These are phyloP conservation scores for Pythium graminicola DNA, from an alignment of 352 stramenopile species.

Conservation along the genomic window DNA sequence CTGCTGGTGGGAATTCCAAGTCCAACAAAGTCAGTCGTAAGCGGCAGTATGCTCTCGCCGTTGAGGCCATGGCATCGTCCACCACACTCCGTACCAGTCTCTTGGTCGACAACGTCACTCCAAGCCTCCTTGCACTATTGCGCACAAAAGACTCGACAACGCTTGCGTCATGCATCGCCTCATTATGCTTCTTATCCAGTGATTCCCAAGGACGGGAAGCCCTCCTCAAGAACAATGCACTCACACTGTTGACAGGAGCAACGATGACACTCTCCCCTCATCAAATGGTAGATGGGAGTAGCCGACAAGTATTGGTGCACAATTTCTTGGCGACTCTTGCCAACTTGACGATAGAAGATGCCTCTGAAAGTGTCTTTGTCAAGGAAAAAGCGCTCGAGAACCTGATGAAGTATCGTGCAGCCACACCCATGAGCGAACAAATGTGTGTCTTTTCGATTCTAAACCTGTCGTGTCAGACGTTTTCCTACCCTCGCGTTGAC, in stretches of 20 bases:
- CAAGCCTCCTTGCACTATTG: constrained; percentile 49
- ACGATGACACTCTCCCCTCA: background rate
- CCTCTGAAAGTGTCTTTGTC: constrained; percentile 53
- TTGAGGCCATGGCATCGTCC: constrained; percentile 66
- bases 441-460: constrained; percentile 52
- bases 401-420: constrained; percentile 45
- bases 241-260: constrained; percentile 31
- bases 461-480: constrained; percentile 59
- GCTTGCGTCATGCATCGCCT: constrained; percentile 44
- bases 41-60: constrained; percentile 51
- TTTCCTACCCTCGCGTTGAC: constrained; percentile 60
- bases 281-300: constrained; percentile 3
- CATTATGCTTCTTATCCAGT: constrained; percentile 36
- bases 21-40: constrained; percentile 37
- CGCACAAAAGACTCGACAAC: constrained; percentile 56
- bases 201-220: constrained; percentile 33
- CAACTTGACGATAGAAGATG: constrained; percentile 71
- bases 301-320: constrained; percentile 23
- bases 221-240: constrained; percentile 46
- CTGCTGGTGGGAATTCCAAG: constrained; percentile 8
- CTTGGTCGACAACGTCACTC: constrained; percentile 53
- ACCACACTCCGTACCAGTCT: constrained; percentile 39
- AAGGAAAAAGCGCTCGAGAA: constrained; percentile 69
- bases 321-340: constrained; percentile 52
- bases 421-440: constrained; percentile 27